Base-by-base conservation (phyloP, 768 basidiomycete species). In the Thelephora ganbajun region DNA sequence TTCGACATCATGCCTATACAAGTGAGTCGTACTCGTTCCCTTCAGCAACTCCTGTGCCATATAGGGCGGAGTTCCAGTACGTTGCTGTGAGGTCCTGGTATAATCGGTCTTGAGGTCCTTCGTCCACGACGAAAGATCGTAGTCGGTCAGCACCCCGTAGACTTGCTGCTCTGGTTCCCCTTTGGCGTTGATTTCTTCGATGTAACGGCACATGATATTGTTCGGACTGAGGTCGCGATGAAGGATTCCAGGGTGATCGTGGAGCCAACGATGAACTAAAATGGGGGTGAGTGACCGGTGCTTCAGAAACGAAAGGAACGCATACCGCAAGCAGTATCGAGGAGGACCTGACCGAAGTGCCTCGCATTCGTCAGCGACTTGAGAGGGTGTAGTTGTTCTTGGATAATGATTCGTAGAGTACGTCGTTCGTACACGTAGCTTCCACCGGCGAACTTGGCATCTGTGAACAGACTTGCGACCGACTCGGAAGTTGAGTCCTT, bases 291-390 rank as follows among this genome's bases (percentile, higher is more conserved):
- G 35, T 3, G 34, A 9, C 14, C 9, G n/a, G 19, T 11, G 41
- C 7, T 18, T 18, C 0, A 53, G 9, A 46, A 44, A 5, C 51
- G 53, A 0, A 44, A n/a, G 9, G 26, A 33, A 22, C 30, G 53
- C 63, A 43, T 39, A 65, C 63, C 63, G 57, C 61, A 54, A 1
- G 65, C 50, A 36, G 60, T 57, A 22, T 66, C 60, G 11, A 61
- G 44, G 33, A 58, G 64, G 3, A 57, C 48, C 2, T 52, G 43
- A 46, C 59, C 53, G 52, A 66, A 64, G 23, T 61, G 57, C 13
- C 56, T 54, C 0, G 59, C 37, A 33, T 43, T 53, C 0, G 41
- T 47, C 0, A 55, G 57, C 18, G 58, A 49, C 55, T 57, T 57
- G 6, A 64, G 48, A 2, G 51, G 54, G 22, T 52, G 26, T 43